A percentile compares a stretch with the other conserved stretches of the same genome.
Conservation (phyloP, 345 rosid genomes). For the Eutrema yunnanense region DNA sequence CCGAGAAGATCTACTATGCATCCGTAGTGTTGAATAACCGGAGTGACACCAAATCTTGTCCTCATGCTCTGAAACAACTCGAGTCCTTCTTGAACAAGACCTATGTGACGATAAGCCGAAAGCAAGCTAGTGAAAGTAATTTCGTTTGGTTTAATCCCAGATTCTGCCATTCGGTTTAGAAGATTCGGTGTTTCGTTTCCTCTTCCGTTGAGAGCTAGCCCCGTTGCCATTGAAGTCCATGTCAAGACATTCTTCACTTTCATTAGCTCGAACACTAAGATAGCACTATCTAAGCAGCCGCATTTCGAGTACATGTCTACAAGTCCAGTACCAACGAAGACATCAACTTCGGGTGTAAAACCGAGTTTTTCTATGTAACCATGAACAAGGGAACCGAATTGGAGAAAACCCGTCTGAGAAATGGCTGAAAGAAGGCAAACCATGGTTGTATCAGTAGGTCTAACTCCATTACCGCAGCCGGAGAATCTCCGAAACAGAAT, state of each 20-base stretch:
- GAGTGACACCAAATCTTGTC: conserved; percentile 32
- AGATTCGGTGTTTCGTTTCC: conserved; percentile 43
- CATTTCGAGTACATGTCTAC: conserved; percentile 67
- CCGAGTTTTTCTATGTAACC: conserved; percentile 50
- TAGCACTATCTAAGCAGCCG: conserved; percentile 41
- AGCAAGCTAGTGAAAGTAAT: conserved; percentile 60
- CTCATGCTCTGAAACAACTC: conserved; percentile 40
- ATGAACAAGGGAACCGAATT: conserved; percentile 47
- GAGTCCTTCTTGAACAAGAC: conserved; percentile 50
- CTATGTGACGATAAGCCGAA: conserved; percentile 51
- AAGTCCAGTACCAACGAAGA: conserved; percentile 54
- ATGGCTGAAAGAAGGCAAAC: conserved; percentile 56
- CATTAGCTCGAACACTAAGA: conserved; percentile 36
- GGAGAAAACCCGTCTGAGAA: conserved; percentile 45
- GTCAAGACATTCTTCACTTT: conserved; percentile 47
- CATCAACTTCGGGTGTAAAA: conserved; percentile 41
- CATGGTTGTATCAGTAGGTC: conserved; percentile 54
- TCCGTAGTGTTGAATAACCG: conserved; percentile 39
- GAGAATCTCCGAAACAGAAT: conserved; percentile 38
- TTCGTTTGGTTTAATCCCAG: conserved; percentile 44
- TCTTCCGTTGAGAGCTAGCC: conserved; percentile 58
- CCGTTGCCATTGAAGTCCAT: conserved; percentile 62
- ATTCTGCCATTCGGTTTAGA: conserved; percentile 34
- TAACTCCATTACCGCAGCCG: conserved; percentile 24
- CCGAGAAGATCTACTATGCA: conserved; percentile 55